A percentile compares a stretch with the other conserved stretches of the same genome.
Evolutionary conservation across 1,139 yeast species (phyloP).

Genomic region (Protomyces gravidus): DNA sequence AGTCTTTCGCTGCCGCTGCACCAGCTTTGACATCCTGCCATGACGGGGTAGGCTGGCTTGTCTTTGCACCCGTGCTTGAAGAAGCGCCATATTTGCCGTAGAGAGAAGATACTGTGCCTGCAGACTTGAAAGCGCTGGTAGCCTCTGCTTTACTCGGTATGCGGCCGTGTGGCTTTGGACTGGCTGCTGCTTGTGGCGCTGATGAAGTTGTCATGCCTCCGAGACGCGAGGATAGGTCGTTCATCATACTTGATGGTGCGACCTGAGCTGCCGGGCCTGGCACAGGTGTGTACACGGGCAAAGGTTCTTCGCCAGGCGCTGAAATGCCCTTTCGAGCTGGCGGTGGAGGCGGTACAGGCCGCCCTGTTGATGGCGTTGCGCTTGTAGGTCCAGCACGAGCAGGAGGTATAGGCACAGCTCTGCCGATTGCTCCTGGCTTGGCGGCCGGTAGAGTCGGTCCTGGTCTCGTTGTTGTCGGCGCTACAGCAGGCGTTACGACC

Average conservation of each 20-base stretch:
- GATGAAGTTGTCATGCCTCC: neutral
- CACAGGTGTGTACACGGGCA: slow-evolving; percentile 16
- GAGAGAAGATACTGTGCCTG: slow-evolving; percentile 10
- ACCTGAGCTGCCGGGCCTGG: too few species aligned
- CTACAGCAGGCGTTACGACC: neutral
- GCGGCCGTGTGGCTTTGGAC: neutral
- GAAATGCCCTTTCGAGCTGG: neutral
- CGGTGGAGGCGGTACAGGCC: slow-evolving; percentile 13
- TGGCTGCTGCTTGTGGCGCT: neutral
- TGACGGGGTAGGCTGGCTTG: neutral
- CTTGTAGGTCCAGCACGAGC: neutral
- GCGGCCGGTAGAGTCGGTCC: neutral
- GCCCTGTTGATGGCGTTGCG: neutral
- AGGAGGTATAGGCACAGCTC: neutral
- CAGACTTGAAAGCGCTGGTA: slow-evolving; percentile 7
- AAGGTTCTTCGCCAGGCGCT: neutral
- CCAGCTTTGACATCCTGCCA: slow-evolving; percentile 28
- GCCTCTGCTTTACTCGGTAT: slow-evolving; percentile 13
- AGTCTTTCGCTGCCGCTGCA: slow-evolving; percentile 18
- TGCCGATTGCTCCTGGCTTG: neutral
- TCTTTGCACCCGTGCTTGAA: neutral
- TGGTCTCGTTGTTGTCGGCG: neutral
- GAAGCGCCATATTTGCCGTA: slow-evolving; percentile 16
- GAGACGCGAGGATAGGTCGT: slow-evolving; percentile 5
- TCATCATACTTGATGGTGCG: neutral